These are phyloP conservation scores for Linnemannia hyalina DNA, from an alignment of 192 early-diverging fungal genomes.

Conservation along the genomic window DNA sequence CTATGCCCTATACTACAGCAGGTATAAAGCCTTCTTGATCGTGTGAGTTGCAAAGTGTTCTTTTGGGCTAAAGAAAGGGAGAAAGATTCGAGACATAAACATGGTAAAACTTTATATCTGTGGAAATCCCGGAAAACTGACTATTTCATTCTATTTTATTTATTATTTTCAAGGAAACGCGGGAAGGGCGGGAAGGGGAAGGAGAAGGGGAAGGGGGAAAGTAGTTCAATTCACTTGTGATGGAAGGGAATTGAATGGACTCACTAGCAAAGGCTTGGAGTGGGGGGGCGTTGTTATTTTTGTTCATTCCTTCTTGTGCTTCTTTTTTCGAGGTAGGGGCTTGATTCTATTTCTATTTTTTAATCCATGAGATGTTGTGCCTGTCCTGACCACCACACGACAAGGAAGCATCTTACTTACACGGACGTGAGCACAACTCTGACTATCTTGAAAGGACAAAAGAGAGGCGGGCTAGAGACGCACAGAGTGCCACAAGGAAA, in stretches of 20 bases:
- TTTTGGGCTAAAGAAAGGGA: not conserved
- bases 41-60: no score
- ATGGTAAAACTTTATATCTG: not conserved
- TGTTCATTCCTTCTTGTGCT: not conserved
- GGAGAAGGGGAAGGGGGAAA: not conserved
- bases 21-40: not conserved
- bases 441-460: no score
- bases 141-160: not conserved
- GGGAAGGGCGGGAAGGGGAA: not conserved
- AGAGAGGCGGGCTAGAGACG: no score
- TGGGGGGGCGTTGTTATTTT: not conserved
- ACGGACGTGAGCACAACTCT: no score
- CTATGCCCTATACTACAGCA: no score
- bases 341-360: not conserved
- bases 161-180: not conserved
- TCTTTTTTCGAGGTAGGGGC: not conserved
- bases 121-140: not conserved
- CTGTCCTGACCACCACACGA: not conserved
- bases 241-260: not conserved
- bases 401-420: no score
- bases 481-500: not conserved
- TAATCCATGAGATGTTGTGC: not conserved
- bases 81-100: not conserved
- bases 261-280: not conserved
- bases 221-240: not conserved